A percentile compares a stretch with the other conserved stretches of the same genome.
phyloP scores from a whole-genome alignment of 495 filamentous ascomycete genomes.

The Xylaria acuta region DNA sequence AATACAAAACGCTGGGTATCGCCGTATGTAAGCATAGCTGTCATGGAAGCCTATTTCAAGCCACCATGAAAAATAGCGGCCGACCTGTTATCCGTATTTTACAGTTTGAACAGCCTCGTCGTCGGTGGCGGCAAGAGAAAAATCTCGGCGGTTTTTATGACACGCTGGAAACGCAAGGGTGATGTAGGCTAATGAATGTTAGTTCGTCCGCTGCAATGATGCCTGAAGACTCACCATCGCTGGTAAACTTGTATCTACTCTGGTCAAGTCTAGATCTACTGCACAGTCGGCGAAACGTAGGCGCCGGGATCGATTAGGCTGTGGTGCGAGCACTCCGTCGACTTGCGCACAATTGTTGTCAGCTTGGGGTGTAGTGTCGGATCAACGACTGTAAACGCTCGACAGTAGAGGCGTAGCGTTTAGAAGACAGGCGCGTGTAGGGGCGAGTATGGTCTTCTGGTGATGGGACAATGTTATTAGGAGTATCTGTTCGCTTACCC shows the following conservation, averaged over 20 bases:
- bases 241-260: not conserved
- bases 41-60: not conserved
- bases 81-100: not conserved
- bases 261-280: not conserved
- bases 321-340: not conserved
- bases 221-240: not conserved
- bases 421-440: not conserved
- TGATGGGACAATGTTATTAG: not conserved
- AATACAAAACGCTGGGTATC: constrained; percentile 18
- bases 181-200: not conserved
- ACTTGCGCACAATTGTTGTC: not conserved
- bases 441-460: not conserved
- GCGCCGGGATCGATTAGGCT: not conserved
- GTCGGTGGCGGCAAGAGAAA: not conserved
- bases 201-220: not conserved
- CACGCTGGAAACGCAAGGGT: not conserved
- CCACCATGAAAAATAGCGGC: not conserved
- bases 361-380: not conserved
- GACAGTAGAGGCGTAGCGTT: not conserved
- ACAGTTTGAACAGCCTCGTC: not conserved
- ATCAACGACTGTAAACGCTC: not conserved
- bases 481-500: not conserved
- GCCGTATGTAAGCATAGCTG: not conserved
- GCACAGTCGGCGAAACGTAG: not conserved
- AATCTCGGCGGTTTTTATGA: not conserved